phyloP scores from a whole-genome alignment of 345 rosid genomes.

The Citrus australasica region DNA sequence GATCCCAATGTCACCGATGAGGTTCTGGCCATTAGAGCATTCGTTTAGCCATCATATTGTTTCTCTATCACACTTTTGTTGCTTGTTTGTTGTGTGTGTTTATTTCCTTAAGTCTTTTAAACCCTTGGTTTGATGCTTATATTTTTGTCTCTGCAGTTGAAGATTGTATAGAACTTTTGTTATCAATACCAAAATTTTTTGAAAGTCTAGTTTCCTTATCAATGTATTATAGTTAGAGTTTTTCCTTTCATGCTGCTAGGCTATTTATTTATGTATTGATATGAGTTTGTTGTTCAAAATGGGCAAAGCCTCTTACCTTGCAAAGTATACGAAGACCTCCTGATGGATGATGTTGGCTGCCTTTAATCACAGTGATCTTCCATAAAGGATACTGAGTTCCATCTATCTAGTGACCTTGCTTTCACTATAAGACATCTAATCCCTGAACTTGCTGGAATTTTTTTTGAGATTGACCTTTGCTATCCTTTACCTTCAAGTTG shows the following conservation, averaged over 20 bases:
- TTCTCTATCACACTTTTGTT: not conserved
- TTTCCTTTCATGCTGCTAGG: not conserved
- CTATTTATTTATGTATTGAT: not conserved
- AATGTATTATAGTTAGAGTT: not conserved
- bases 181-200: not conserved
- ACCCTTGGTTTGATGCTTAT: not conserved
- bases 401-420: not conserved
- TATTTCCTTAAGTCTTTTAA: not conserved
- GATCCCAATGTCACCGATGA: slow-evolving; percentile 76
- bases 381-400: not conserved
- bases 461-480: not conserved
- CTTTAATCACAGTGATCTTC: not conserved
- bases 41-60: not conserved
- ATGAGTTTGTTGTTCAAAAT: not conserved
- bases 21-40: slow-evolving; percentile 31
- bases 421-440: not conserved
- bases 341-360: not conserved
- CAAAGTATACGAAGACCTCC: not conserved
- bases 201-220: not conserved
- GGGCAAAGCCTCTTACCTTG: not conserved
- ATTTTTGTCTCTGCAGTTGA: not conserved
- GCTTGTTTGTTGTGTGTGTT: not conserved
- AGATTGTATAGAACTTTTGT: not conserved
- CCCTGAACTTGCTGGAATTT: not conserved
- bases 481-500: not conserved